These are phyloP conservation scores for Protea cynaroides DNA, from an alignment of 164 flowering plant species.

Conservation along the genomic window DNA sequence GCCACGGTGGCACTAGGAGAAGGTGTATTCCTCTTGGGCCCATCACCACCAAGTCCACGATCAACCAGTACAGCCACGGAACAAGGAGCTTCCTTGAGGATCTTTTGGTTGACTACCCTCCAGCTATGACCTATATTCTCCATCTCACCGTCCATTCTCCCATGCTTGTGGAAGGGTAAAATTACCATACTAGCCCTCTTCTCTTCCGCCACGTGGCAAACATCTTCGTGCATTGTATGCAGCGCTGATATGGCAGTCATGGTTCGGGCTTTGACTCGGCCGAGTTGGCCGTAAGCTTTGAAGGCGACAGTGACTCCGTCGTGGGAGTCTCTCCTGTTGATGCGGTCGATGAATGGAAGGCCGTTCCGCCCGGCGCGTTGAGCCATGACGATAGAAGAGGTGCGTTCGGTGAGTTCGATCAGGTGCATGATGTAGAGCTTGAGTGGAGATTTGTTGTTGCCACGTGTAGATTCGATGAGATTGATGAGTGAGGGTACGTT, in stretches of 20 bases:
- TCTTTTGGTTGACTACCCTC: slow-evolving; percentile 54
- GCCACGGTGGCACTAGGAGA: slow-evolving; percentile 14
- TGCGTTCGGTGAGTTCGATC: slow-evolving; percentile 63
- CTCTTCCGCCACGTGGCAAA: slow-evolving; percentile 56
- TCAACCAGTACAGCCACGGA: slow-evolving; percentile 67
- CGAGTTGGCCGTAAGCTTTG: slow-evolving; percentile 25
- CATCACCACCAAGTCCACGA: slow-evolving; percentile 42
- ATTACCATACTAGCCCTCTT: slow-evolving; percentile 54
- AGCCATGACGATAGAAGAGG: slow-evolving; percentile 62
- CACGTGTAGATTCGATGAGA: slow-evolving; percentile 45
- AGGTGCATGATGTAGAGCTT: slow-evolving; percentile 60
- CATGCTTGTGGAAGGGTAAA: slow-evolving; percentile 62
- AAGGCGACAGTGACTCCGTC: slow-evolving; percentile 18
- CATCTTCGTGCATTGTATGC: slow-evolving; percentile 73
- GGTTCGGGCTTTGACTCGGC: slow-evolving; percentile 47
- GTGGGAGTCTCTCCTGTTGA: neutral
- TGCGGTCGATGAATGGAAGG: slow-evolving; percentile 28
- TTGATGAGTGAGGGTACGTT: slow-evolving; percentile 48
- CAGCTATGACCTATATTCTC: slow-evolving; percentile 53
- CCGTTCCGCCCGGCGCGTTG: slow-evolving; percentile 48
- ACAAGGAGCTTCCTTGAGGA: slow-evolving; percentile 50
- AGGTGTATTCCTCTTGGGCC: neutral
- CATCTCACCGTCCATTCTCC: slow-evolving; percentile 29
- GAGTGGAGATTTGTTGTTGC: slow-evolving; percentile 28
- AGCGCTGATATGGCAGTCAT: slow-evolving; percentile 52